Conservation (phyloP, 306 rosid genomes). For the Cicer arietinum region DNA sequence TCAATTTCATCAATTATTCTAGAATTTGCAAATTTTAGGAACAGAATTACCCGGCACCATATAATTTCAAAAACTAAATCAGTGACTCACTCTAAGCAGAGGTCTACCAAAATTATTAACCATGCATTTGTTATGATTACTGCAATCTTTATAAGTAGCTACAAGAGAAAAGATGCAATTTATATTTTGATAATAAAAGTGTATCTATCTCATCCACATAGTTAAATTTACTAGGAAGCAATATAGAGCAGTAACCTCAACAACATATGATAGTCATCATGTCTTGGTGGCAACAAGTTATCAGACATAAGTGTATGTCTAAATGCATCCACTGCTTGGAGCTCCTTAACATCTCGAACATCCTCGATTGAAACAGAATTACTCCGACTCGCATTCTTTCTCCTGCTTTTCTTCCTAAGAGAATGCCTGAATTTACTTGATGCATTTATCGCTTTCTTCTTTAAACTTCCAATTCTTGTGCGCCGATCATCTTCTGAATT, state of each 20-base stretch:
- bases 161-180: background rate
- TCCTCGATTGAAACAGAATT: slow-evolving; percentile 82
- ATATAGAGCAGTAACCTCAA: slow-evolving; percentile 59
- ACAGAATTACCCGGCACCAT: background rate
- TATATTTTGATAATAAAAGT: background rate
- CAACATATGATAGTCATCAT: slow-evolving; percentile 82
- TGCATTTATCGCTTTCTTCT: slow-evolving; percentile 82
- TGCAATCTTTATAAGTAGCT: slow-evolving; percentile 10
- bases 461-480: slow-evolving; percentile 72
- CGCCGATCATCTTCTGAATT: slow-evolving; percentile 79
- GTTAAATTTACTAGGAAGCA: background rate
- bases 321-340: slow-evolving; percentile 74
- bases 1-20: background rate
- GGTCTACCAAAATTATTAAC: slow-evolving; percentile 11
- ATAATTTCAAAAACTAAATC: background rate
- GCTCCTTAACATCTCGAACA: slow-evolving; percentile 80
- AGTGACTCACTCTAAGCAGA: background rate
- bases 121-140: background rate
- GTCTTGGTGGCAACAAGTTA: slow-evolving; percentile 69
- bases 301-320: slow-evolving; percentile 72
- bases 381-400: slow-evolving; percentile 45
- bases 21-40: background rate
- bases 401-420: slow-evolving; percentile 72
- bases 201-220: background rate
- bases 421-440: slow-evolving; percentile 87